Evolutionary conservation across 2,329 filamentous ascomycete genomes (phyloP), one percentile per base, ranked within the genome.

Genomic region (Neurospora sp.): DNA sequence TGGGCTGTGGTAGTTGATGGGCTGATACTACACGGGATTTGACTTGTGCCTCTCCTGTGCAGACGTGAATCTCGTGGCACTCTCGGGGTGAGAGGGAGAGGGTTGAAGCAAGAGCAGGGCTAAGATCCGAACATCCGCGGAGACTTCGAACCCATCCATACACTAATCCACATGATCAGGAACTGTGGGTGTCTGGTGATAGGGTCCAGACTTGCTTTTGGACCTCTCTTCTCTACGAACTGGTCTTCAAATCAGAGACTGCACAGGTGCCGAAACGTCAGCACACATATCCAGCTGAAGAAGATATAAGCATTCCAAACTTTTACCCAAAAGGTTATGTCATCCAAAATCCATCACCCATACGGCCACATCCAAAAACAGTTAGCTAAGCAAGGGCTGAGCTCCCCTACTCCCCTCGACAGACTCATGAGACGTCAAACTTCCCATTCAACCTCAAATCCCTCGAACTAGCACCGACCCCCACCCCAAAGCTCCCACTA

Each of bases 391-490:
- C 38, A 38, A 38, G 38, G 38, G 38, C 38, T 38, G 10, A 38
- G 11, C 39, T 40, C 10, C 39, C 13, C 13, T 40, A 38, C 39
- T 40, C 39, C 13, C 11, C 33, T 33, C 33, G 33, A 33, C 33
- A 33, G 33, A 33, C 39, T 40, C 11, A 40, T 15, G 11, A 42
- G 15, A 73, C 72, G 23, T 69, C 70, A 52, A 82, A 70, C 10
- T 72, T 80, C 3, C 78, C 80, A n/a, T 78, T 80, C 39, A 82
- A 74, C 38, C 81, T 76, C 46, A 84, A 76, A 74, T 85, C 83
- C 46, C 83, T 76, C 69, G 83, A 84, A 71, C 83, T 85, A 2
- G 83, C 78, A 1, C 83, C 84, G 0, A 85, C 80, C 10, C 73
- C 77, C 39, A 85, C 76, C 0, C 73, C 78, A 73, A 84, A 84